Evolutionary conservation across 345 rosid species (phyloP).

Genomic region (Populus alba): DNA sequence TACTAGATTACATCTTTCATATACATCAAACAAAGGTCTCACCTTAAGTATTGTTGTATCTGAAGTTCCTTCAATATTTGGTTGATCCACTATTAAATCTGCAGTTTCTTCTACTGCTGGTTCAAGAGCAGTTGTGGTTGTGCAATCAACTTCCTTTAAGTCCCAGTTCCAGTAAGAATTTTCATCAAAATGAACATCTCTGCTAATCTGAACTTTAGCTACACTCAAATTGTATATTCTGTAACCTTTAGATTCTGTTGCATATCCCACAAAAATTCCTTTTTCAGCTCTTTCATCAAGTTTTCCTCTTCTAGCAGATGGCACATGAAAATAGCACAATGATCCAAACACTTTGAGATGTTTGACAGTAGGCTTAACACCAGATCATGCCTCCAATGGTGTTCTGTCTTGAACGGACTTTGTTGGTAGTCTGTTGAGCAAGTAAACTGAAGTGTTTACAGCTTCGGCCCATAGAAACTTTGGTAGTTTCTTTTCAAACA

Average conservation of each 20-base stretch:
- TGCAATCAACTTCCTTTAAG: neutral
- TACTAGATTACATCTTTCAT: neutral
- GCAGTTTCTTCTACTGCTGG: neutral
- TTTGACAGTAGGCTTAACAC: neutral
- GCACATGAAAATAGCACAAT: neutral
- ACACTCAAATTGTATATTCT: too few relatives aligned
- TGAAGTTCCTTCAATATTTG: neutral
- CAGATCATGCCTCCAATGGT: neutral
- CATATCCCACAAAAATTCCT: neutral
- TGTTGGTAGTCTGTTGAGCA: neutral
- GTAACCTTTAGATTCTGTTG: neutral
- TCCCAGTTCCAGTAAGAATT: neutral
- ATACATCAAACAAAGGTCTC: neutral
- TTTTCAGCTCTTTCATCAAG: too few relatives aligned
- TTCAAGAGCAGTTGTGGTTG: neutral
- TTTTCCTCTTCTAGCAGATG: too few relatives aligned
- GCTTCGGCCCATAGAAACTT: neutral
- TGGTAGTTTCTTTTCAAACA: neutral
- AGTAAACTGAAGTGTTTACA: neutral
- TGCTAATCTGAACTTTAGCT: neutral
- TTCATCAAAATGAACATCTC: neutral
- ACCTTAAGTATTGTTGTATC: fast-evolving
- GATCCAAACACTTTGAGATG: neutral
- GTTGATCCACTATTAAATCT: neutral
- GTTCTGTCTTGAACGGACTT: neutral